phyloP scores from a whole-genome alignment of 2,329 filamentous ascomycete genomes.

The Colletotrichum musicola region DNA sequence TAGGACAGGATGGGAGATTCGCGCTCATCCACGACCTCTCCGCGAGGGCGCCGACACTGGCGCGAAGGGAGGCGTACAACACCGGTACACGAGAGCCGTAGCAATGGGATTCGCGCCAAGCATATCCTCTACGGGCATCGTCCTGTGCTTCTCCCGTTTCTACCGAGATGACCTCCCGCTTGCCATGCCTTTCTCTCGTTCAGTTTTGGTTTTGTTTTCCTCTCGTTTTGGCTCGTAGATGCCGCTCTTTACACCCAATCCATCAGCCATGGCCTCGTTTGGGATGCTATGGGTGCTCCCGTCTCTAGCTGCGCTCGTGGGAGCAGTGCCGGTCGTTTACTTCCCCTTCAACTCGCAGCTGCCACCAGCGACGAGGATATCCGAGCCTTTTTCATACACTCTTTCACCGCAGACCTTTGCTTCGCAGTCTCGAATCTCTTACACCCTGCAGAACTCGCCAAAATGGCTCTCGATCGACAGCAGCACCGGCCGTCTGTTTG shows the following conservation, averaged over 20 bases:
- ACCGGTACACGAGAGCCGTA: slow-evolving; percentile 10
- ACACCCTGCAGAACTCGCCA: slow-evolving; percentile 75
- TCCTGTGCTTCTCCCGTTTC: slow-evolving; percentile 22
- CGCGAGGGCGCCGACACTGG: slow-evolving; percentile 35
- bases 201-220: slow-evolving; percentile 38
- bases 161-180: slow-evolving; percentile 26
- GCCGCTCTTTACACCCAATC: slow-evolving; percentile 22
- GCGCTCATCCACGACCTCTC: slow-evolving; percentile 28
- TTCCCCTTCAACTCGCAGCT: slow-evolving; percentile 90
- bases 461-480: slow-evolving; percentile 81
- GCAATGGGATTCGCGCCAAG: slow-evolving; percentile 24
- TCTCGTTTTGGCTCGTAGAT: slow-evolving; percentile 36
- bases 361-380: slow-evolving; percentile 80
- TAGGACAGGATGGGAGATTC: slow-evolving; percentile 11
- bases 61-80: slow-evolving; percentile 29
- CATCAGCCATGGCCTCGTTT: slow-evolving; percentile 48
- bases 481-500: slow-evolving; percentile 73
- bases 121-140: slow-evolving; percentile 18
- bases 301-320: slow-evolving; percentile 47
- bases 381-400: slow-evolving; percentile 75
- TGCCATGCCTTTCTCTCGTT: slow-evolving; percentile 25
- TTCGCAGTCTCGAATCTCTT: slow-evolving; percentile 70
- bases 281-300: slow-evolving; percentile 45
- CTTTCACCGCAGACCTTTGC: slow-evolving; percentile 82
- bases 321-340: slow-evolving; percentile 57